Conservation (phyloP, 2,329 filamentous ascomycete species). For the Colletotrichum scovillei region DNA sequence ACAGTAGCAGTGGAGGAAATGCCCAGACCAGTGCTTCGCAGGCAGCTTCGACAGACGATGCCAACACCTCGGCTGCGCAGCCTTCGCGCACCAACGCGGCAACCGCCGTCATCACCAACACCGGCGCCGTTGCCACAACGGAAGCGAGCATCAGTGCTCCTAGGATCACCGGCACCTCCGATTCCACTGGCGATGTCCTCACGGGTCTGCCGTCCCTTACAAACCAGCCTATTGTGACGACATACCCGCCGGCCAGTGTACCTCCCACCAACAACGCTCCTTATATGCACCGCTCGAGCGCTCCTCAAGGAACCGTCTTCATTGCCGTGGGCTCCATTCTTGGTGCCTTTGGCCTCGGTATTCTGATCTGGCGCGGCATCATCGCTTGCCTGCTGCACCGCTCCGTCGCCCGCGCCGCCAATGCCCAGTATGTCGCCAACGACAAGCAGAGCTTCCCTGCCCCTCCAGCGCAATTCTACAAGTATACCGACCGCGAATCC, state of each 20-base stretch:
- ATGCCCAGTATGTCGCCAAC: slow-evolving; percentile 76
- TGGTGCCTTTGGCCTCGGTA: slow-evolving; percentile 82
- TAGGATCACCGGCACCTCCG: slow-evolving; percentile 38
- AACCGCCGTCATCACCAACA: slow-evolving; percentile 39
- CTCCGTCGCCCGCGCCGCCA: slow-evolving; percentile 87
- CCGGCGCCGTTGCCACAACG: slow-evolving; percentile 33
- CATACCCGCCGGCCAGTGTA: slow-evolving; percentile 79
- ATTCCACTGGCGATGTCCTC: slow-evolving; percentile 39
- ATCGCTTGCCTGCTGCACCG: slow-evolving; percentile 93
- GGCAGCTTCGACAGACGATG: slow-evolving; percentile 22
- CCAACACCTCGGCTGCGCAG: slow-evolving; percentile 33
- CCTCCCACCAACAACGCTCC: slow-evolving; percentile 87
- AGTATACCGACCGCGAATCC: slow-evolving; percentile 70
- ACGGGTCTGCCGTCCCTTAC: slow-evolving; percentile 57
- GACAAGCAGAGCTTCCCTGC: slow-evolving; percentile 74
- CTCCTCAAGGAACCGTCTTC: slow-evolving; percentile 95
- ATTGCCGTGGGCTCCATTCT: slow-evolving; percentile 92
- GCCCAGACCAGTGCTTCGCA: slow-evolving; percentile 15
- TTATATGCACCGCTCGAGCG: slow-evolving; percentile 87
- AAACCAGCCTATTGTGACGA: slow-evolving; percentile 52
- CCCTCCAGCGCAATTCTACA: slow-evolving; percentile 71
- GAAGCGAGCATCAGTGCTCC: slow-evolving; percentile 27
- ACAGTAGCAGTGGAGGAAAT: slow-evolving; percentile 30
- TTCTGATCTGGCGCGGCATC: slow-evolving; percentile 88
- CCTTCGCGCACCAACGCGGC: slow-evolving; percentile 34